phyloP scores from a whole-genome alignment of 768 basidiomycete species.

The Austroboletus festivus region DNA sequence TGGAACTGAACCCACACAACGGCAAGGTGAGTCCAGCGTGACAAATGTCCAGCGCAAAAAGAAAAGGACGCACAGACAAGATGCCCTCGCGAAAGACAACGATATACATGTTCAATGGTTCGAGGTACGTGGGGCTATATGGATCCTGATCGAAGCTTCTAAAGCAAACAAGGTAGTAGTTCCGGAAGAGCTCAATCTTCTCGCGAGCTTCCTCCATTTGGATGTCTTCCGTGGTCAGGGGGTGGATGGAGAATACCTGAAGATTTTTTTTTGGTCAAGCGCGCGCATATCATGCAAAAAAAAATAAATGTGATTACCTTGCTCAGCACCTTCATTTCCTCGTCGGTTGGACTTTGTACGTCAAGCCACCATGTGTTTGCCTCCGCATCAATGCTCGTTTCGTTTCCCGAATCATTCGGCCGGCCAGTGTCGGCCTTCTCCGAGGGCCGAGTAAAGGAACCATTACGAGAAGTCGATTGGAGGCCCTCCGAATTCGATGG shows the following conservation, averaged over 20 bases:
- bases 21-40: constrained; percentile 3
- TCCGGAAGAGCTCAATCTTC: constrained; percentile 98
- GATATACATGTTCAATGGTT: constrained; percentile 99
- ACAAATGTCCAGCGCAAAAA: background rate
- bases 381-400: constrained; percentile 46
- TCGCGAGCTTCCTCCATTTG: constrained; percentile 99
- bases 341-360: constrained; percentile 88
- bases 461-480: constrained; percentile 9
- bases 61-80: constrained; percentile 64
- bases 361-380: constrained; percentile 97
- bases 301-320: constrained; percentile 50
- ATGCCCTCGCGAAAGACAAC: constrained; percentile 98
- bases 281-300: background rate
- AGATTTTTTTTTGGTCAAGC: constrained; percentile 7
- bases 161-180: constrained; percentile 99
- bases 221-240: constrained; percentile 98
- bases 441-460: constrained; percentile 16
- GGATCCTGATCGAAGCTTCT: constrained; percentile 98
- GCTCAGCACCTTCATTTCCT: constrained; percentile 96
- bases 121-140: constrained; percentile 94
- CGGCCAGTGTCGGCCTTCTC: constrained; percentile 21
- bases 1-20: constrained; percentile 76
- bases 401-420: constrained; percentile 24
- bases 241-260: constrained; percentile 95
- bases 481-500: constrained; percentile 5